Percentiles rank a stretch among this genome's conserved stretches.
Evolutionary conservation across 169 alveolate species (phyloP).

Genomic region (Plasmodium gonderi): DNA sequence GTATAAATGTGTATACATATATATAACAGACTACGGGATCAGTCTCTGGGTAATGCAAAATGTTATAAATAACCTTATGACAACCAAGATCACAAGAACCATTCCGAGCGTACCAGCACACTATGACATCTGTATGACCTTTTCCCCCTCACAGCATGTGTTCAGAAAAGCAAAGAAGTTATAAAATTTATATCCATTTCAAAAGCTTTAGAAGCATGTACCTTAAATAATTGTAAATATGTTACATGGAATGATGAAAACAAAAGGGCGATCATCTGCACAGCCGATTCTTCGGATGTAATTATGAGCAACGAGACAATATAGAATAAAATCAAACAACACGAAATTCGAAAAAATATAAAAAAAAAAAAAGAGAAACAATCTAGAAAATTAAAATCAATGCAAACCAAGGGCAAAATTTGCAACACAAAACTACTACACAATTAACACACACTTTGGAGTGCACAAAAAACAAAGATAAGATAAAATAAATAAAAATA

Average conservation of each 20-base stretch:
- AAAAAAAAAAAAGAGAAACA: no score
- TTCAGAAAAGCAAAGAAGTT: slow-evolving; percentile 15
- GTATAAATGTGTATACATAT: not conserved
- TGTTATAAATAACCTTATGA: not conserved
- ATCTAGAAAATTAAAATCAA: no score
- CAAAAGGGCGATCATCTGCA: slow-evolving; percentile 46
- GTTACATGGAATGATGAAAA: slow-evolving; percentile 62
- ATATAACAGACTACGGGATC: slow-evolving; percentile 33
- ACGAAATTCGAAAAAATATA: not conserved
- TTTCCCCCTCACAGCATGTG: slow-evolving; percentile 30
- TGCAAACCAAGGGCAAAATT: no score
- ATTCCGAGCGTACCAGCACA: not conserved
- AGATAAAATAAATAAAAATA: not conserved
- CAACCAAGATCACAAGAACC: not conserved
- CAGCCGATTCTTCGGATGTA: slow-evolving; percentile 14
- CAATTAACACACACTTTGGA: not conserved
- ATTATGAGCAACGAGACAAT: not conserved
- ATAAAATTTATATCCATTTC: slow-evolving; percentile 30
- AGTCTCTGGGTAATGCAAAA: slow-evolving; percentile 38
- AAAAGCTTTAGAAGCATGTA: slow-evolving; percentile 66
- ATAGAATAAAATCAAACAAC: not conserved
- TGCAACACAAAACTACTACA: not conserved
- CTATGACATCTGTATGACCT: not conserved
- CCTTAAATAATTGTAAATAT: slow-evolving; percentile 31
- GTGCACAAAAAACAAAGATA: not conserved